Conservation (phyloP, 495 filamentous ascomycete species). For the Thermochaetoides thermophila region DNA sequence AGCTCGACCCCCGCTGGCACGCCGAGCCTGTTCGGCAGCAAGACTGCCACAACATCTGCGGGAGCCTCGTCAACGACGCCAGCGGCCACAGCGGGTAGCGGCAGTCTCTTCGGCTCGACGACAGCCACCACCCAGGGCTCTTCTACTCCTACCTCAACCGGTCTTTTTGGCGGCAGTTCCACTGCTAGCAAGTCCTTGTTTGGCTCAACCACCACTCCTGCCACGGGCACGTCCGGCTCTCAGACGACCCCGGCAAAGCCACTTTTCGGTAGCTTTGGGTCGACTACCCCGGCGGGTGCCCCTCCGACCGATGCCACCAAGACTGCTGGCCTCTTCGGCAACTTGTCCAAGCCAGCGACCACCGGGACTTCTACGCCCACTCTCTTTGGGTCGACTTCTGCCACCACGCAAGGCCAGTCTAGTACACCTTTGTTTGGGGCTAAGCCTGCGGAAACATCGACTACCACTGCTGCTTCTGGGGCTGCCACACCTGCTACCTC, state of each 20-base stretch:
- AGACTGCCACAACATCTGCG: slow-evolving; percentile 18
- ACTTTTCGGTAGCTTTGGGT: slow-evolving; percentile 12
- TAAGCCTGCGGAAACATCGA: too few relatives aligned
- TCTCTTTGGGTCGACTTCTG: slow-evolving; percentile 1
- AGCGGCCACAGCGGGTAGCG: too few relatives aligned
- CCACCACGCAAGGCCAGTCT: neutral
- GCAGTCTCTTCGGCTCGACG: too few relatives aligned
- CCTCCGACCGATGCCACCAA: slow-evolving; percentile 16
- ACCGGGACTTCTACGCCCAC: neutral
- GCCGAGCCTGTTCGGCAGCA: slow-evolving; percentile 22
- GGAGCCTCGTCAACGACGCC: too few relatives aligned
- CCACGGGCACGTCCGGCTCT: slow-evolving; percentile 1
- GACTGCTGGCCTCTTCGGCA: slow-evolving; percentile 10
- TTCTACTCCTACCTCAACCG: slow-evolving; percentile 6
- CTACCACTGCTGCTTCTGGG: slow-evolving; percentile 10
- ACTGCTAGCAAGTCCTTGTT: slow-evolving; percentile 6
- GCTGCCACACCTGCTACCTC: slow-evolving; percentile 6
- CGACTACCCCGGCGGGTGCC: slow-evolving; percentile 20
- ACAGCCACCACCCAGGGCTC: slow-evolving; percentile 9
- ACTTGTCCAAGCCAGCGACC: slow-evolving; percentile 5
- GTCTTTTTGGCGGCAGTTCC: slow-evolving; percentile 5
- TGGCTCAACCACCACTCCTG: neutral
- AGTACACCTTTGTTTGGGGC: too few relatives aligned
- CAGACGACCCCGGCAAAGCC: slow-evolving; percentile 19
- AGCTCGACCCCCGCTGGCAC: slow-evolving; percentile 8